A percentile compares a stretch with the other conserved stretches of the same genome.
These are phyloP conservation scores for Lipomyces yarrowii DNA, from an alignment of 1,139 yeast species.

Conservation along the genomic window DNA sequence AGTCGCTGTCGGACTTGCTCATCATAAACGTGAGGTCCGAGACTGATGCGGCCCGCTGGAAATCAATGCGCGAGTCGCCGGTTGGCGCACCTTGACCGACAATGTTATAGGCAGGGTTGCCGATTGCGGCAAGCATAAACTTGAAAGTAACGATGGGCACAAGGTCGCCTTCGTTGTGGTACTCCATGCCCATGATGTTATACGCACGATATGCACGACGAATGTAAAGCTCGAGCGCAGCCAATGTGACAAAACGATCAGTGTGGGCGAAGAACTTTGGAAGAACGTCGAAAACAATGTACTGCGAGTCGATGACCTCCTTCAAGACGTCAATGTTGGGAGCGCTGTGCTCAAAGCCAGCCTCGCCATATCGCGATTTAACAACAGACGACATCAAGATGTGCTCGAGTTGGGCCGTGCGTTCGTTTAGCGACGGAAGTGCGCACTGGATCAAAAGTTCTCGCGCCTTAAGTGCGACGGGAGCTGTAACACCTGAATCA, in stretches of 20 bases:
- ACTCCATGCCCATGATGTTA: slow-evolving; percentile 74
- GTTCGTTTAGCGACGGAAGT: slow-evolving; percentile 90
- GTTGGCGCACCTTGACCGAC: slow-evolving; percentile 37
- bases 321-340: slow-evolving; percentile 81
- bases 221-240: slow-evolving; percentile 94
- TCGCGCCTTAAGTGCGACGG: slow-evolving; percentile 94
- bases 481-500: slow-evolving; percentile 86
- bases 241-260: slow-evolving; percentile 89
- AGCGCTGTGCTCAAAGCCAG: slow-evolving; percentile 66
- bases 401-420: slow-evolving; percentile 96
- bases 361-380: slow-evolving; percentile 85
- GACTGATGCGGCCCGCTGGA: slow-evolving; percentile 62
- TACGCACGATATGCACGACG: slow-evolving; percentile 98
- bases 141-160: slow-evolving; percentile 79
- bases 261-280: slow-evolving; percentile 82
- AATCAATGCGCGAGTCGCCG: slow-evolving; percentile 33
- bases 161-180: slow-evolving; percentile 55
- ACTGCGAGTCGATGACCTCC: slow-evolving; percentile 94
- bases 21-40: slow-evolving; percentile 88
- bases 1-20: slow-evolving; percentile 59
- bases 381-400: slow-evolving; percentile 90
- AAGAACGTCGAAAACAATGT: slow-evolving; percentile 93
- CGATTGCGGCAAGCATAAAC: slow-evolving; percentile 78
- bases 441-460: slow-evolving; percentile 96
- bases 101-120: slow-evolving; percentile 55